These are phyloP conservation scores for Oxytropis ochrocephala DNA, from an alignment of 306 rosid genomes.

Conservation along the genomic window DNA sequence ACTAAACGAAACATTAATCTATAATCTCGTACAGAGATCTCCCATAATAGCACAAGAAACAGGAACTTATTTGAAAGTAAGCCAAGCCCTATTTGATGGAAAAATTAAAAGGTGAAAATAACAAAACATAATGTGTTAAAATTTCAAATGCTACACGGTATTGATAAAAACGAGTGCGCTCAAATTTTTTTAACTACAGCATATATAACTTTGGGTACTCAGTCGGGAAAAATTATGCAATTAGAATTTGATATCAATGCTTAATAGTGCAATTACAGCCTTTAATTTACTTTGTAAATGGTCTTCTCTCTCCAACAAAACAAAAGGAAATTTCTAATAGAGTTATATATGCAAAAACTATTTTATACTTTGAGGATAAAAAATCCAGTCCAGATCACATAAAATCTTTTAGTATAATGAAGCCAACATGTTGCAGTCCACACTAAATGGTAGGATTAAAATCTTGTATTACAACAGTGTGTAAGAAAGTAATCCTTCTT, in stretches of 20 bases:
- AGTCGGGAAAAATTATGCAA: not conserved
- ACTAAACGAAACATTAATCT: not conserved
- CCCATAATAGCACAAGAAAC: not conserved
- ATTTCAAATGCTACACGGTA: not conserved
- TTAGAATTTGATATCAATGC: not conserved
- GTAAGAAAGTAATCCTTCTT: not conserved
- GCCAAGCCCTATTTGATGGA: not conserved
- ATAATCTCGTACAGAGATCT: not conserved
- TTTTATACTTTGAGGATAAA: not conserved
- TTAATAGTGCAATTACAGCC: not conserved
- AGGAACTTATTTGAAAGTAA: not conserved
- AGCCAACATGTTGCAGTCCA: not conserved
- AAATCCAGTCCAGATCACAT: not conserved
- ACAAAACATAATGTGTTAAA: not conserved
- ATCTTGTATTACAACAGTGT: not conserved
- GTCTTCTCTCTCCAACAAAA: not conserved
- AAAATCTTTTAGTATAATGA: no score
- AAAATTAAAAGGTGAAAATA: slow-evolving; percentile 10
- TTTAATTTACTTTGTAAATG: not conserved
- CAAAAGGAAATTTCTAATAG: slow-evolving; percentile 12
- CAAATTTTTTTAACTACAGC: not conserved
- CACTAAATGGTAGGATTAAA: not conserved
- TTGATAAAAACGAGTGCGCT: not conserved
- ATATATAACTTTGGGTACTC: not conserved
- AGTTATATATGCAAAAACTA: not conserved